Percentiles rank a stretch among this genome's conserved stretches.
These are phyloP conservation scores for Phytophthora litchii DNA, from an alignment of 352 stramenopile genomes.

Conservation along the genomic window DNA sequence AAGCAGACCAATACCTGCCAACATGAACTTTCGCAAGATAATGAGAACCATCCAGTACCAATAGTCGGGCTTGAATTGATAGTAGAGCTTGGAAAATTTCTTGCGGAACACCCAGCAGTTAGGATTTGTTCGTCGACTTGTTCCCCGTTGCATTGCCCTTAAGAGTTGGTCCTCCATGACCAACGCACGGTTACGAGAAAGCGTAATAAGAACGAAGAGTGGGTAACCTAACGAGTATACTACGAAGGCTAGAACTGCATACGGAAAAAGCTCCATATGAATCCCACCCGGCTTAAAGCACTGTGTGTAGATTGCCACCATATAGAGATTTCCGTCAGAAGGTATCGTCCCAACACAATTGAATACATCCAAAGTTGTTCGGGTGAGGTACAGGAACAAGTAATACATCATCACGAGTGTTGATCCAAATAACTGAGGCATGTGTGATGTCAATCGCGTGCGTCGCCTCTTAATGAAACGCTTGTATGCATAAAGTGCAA, in stretches of 20 bases:
- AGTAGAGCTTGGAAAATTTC: slow-evolving; percentile 85
- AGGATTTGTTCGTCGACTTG: slow-evolving; percentile 62
- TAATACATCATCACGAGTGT: slow-evolving; percentile 88
- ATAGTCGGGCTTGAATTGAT: slow-evolving; percentile 85
- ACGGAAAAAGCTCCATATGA: slow-evolving; percentile 70
- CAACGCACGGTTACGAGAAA: slow-evolving; percentile 55
- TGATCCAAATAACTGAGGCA: slow-evolving; percentile 70
- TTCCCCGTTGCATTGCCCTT: slow-evolving; percentile 59
- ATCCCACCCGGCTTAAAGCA: slow-evolving; percentile 67
- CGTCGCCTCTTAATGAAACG: slow-evolving; percentile 53
- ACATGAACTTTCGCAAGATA: slow-evolving; percentile 76
- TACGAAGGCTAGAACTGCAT: slow-evolving; percentile 62
- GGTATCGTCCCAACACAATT: slow-evolving; percentile 76
- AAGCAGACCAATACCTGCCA: slow-evolving; percentile 68
- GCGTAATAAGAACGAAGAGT: slow-evolving; percentile 67
- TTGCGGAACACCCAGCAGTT: slow-evolving; percentile 80
- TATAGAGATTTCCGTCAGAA: slow-evolving; percentile 71
- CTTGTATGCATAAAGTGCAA: slow-evolving; percentile 63
- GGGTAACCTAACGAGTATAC: slow-evolving; percentile 79
- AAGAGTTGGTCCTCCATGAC: slow-evolving; percentile 78
- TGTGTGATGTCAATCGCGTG: slow-evolving; percentile 64
- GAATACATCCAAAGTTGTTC: slow-evolving; percentile 78
- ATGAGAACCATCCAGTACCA: slow-evolving; percentile 87
- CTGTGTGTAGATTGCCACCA: slow-evolving; percentile 67
- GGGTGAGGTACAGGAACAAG: slow-evolving; percentile 78